Evolutionary conservation across 176 grass and related monocot genomes (phyloP).

Genomic region (Puccinellia tenuiflora): DNA sequence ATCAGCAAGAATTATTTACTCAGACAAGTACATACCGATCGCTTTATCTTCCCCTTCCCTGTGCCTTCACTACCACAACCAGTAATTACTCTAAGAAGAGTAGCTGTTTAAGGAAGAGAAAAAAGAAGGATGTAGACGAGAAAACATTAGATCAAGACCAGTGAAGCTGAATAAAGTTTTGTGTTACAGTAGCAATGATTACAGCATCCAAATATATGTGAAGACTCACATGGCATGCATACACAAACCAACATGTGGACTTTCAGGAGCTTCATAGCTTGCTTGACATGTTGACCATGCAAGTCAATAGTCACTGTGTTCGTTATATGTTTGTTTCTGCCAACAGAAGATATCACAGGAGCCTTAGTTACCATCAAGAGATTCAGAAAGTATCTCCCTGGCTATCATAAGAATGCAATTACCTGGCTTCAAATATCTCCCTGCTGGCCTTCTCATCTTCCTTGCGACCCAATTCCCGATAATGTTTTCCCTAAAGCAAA

Average conservation of each 20-base stretch:
- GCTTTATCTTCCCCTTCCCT: conserved; percentile 85
- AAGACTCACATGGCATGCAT: conserved; percentile 82
- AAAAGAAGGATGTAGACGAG: neutral
- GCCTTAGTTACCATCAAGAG: neutral
- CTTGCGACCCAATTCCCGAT: conserved; percentile 57
- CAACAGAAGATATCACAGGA: conserved; percentile 10
- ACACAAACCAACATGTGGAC: conserved; percentile 61
- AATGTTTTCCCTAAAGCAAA: conserved; percentile 74
- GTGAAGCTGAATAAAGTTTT: neutral
- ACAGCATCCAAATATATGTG: neutral
- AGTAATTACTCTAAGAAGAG: conserved; percentile 81
- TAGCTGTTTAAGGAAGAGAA: conserved; percentile 42
- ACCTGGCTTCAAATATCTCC: conserved; percentile 85
- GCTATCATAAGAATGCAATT: conserved; percentile 1
- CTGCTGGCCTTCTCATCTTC: conserved; percentile 75
- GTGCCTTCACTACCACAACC: conserved; percentile 71
- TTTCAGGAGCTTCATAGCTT: conserved; percentile 85
- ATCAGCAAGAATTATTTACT: neutral
- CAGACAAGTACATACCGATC: conserved; percentile 35
- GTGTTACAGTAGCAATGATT: neutral
- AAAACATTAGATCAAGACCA: conserved; percentile 26
- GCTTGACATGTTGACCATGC: conserved; percentile 88
- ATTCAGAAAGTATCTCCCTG: neutral
- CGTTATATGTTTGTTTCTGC: conserved; percentile 84
- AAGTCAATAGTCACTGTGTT: conserved; percentile 89